These are phyloP conservation scores for Crithidia acanthocephali DNA, from an alignment of 208 protist species.

Conservation along the genomic window DNA sequence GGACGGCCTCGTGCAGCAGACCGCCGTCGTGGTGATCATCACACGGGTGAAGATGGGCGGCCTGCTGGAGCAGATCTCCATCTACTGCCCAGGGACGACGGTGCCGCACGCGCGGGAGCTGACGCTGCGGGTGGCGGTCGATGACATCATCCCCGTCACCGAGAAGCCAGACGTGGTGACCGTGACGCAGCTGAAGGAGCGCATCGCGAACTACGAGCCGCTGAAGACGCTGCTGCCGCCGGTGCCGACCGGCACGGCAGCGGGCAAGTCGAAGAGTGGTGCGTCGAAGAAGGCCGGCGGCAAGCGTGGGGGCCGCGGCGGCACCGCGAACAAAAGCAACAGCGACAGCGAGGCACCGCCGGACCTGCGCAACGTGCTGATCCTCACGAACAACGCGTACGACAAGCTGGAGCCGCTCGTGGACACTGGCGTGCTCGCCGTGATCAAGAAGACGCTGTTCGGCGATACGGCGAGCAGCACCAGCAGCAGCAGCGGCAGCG, in stretches of 20 bases:
- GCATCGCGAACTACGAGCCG: slow-evolving; percentile 73
- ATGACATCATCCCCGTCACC: slow-evolving; percentile 80
- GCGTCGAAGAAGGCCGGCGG: slow-evolving; percentile 24
- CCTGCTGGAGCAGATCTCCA: slow-evolving; percentile 78
- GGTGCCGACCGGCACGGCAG: slow-evolving; percentile 3
- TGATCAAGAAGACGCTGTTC: slow-evolving; percentile 71
- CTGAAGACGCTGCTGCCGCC: slow-evolving; percentile 51
- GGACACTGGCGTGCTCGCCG: slow-evolving; percentile 73
- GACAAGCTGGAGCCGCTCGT: slow-evolving; percentile 77
- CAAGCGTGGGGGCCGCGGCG: slow-evolving; percentile 21
- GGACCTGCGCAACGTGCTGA: slow-evolving; percentile 82
- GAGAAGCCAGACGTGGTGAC: slow-evolving; percentile 74
- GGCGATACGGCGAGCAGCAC: slow-evolving; percentile 15
- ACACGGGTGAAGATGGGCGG: slow-evolving; percentile 65
- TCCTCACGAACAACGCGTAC: slow-evolving; percentile 70
- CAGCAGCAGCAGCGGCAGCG: not conserved
- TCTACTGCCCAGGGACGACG: slow-evolving; percentile 68
- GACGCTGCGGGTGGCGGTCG: slow-evolving; percentile 75
- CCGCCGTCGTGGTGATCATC: slow-evolving; percentile 81
- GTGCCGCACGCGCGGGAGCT: slow-evolving; percentile 52
- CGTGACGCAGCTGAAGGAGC: slow-evolving; percentile 76
- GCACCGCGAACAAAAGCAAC: not conserved
- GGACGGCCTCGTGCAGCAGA: slow-evolving; percentile 64
- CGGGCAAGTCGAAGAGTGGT: slow-evolving; percentile 1
- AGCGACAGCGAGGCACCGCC: not conserved